phyloP scores from a whole-genome alignment of 73 alveolate genomes.

The Paramecium bursaria region DNA sequence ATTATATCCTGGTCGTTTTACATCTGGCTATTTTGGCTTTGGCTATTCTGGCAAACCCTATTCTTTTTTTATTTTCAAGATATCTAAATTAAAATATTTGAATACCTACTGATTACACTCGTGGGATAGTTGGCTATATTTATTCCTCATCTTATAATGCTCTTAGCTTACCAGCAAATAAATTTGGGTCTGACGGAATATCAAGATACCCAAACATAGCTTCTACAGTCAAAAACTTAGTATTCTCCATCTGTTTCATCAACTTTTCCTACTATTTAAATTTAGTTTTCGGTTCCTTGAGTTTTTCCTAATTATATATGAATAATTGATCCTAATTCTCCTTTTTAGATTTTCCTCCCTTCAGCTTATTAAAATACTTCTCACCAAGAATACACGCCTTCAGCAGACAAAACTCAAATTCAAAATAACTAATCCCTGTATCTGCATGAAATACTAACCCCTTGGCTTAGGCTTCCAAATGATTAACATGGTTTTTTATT shows the following conservation, averaged over 20 bases:
- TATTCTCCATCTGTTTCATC: constrained; percentile 27
- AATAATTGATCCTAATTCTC: constrained; percentile 27
- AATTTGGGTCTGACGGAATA: constrained; percentile 24
- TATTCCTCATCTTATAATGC: constrained; percentile 14
- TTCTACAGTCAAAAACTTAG: constrained; percentile 3
- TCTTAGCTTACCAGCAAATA: constrained; percentile 53
- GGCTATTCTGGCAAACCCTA: constrained; percentile 49
- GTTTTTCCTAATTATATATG: background rate
- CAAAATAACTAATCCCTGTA: constrained; percentile 39
- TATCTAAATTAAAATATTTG: background rate
- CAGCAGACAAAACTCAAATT: constrained; percentile 34
- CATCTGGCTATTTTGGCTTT: background rate
- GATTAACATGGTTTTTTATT: constrained; percentile 8
- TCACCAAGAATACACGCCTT: constrained; percentile 19
- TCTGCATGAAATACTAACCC: background rate
- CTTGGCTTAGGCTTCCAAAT: background rate
- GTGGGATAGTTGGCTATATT: constrained; percentile 23
- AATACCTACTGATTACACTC: constrained; percentile 43
- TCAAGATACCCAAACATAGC: constrained; percentile 35
- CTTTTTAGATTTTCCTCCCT: background rate
- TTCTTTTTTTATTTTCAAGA: background rate
- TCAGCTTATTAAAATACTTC: constrained; percentile 21
- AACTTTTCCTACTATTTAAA: constrained; percentile 4
- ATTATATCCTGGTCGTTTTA: constrained; percentile 32
- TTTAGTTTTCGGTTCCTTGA: background rate